A percentile compares a stretch with the other conserved stretches of the same genome.
These are phyloP conservation scores for Teunomyces kruisii DNA, from an alignment of 805 yeast species.

Conservation along the genomic window DNA sequence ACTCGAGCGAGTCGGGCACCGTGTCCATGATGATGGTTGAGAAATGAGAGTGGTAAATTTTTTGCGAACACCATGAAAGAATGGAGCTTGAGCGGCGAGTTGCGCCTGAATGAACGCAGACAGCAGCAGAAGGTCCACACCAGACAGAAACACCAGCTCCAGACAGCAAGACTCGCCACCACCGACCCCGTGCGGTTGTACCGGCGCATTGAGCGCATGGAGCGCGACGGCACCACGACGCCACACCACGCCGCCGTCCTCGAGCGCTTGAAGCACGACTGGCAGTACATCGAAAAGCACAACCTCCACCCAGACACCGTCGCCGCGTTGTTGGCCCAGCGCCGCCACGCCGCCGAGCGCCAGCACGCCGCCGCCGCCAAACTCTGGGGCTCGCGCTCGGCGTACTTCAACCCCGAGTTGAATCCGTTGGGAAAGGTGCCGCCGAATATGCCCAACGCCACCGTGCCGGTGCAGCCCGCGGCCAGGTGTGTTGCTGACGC, in stretches of 20 bases:
- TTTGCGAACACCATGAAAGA: conserved; percentile 28
- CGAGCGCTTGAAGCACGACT: conserved; percentile 35
- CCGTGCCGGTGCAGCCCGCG: conserved; percentile 27
- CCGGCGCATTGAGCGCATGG: conserved; percentile 32
- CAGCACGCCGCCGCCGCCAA: conserved; percentile 18
- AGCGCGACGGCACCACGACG: conserved; percentile 10
- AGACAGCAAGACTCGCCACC: conserved; percentile 23
- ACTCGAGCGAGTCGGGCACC: conserved; percentile 40
- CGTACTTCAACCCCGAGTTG: conserved; percentile 66
- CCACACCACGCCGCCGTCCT: conserved; percentile 21
- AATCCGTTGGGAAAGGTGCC: conserved; percentile 63
- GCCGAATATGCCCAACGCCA: conserved; percentile 19
- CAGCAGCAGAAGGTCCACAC: conserved; percentile 36
- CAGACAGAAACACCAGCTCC: conserved; percentile 34
- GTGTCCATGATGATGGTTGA: background rate
- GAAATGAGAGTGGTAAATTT: too few species aligned
- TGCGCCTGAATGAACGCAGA: conserved; percentile 35
- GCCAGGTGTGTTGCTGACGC: background rate
- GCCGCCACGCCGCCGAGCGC: conserved; percentile 17
- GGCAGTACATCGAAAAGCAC: conserved; percentile 36
- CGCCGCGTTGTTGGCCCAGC: conserved; percentile 19
- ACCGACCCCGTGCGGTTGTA: conserved; percentile 36
- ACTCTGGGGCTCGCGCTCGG: conserved; percentile 47
- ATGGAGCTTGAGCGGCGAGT: conserved; percentile 38
- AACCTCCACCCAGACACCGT: conserved; percentile 33